Evolutionary conservation across 257 asterid genomes (phyloP).

Genomic region (Scutellaria baicalensis): DNA sequence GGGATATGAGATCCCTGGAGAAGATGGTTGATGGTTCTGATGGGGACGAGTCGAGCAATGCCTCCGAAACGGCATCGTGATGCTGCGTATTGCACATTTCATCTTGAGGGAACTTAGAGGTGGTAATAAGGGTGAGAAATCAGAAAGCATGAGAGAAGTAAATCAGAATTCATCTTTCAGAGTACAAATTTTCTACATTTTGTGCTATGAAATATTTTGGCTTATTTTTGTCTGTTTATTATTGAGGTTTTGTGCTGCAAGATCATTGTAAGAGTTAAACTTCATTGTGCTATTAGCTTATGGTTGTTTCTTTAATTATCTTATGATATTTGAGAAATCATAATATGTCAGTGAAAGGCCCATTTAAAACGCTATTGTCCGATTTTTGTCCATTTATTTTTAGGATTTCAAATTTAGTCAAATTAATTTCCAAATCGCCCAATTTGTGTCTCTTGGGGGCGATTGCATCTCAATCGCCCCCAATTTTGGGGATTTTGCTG

Average conservation of each 20-base stretch:
- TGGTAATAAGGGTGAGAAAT: slow-evolving; percentile 3
- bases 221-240: not conserved
- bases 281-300: not conserved
- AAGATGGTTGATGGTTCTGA: slow-evolving; percentile 73
- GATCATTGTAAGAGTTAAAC: not conserved
- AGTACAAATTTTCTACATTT: not conserved
- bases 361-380: too few relatives aligned
- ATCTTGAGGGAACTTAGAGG: not conserved
- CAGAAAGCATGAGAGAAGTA: not conserved
- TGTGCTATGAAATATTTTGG: not conserved
- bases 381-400: too few relatives aligned
- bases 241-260: not conserved
- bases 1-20: slow-evolving; percentile 69
- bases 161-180: not conserved
- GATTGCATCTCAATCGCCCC: too few relatives aligned
- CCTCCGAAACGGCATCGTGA: slow-evolving; percentile 33
- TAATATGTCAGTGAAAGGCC: not conserved
- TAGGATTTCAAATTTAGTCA: too few relatives aligned
- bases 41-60: slow-evolving; percentile 26
- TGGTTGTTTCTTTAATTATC: not conserved
- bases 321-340: not conserved
- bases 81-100: not conserved
- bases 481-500: too few relatives aligned
- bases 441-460: too few relatives aligned
- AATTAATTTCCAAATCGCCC: too few relatives aligned